Conservation (phyloP, 345 rosid species). For the Geranium brycei region DNA sequence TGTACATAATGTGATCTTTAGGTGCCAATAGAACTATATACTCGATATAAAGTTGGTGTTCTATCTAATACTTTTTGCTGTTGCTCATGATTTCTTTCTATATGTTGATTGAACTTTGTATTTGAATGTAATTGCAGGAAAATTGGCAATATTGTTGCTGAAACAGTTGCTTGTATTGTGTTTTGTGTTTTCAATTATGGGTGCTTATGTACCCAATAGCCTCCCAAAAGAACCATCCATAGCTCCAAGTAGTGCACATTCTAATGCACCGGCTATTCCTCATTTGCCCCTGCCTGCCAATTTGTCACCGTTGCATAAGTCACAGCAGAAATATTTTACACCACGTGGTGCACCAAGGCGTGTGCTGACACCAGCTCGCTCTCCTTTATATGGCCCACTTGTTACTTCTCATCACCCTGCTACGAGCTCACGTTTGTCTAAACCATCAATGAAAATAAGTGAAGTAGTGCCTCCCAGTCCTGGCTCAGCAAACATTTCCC, state of each 20-base stretch:
- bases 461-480: conserved; percentile 38
- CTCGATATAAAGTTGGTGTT: neutral
- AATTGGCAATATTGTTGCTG: conserved; percentile 22
- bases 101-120: conserved; percentile 7
- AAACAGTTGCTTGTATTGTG: conserved; percentile 27
- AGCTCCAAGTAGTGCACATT: conserved; percentile 30
- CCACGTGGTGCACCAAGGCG: conserved; percentile 27
- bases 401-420: conserved; percentile 51
- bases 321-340: conserved; percentile 26
- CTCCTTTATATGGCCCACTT: conserved; percentile 51
- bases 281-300: conserved; percentile 37
- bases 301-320: conserved; percentile 28
- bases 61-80: conserved; percentile 1
- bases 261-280: conserved; percentile 29
- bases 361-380: conserved; percentile 30
- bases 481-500: conserved; percentile 55
- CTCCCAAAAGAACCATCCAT: conserved; percentile 18
- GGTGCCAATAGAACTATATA: neutral
- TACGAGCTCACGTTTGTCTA: conserved; percentile 46
- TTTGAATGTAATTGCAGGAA: conserved; percentile 27
- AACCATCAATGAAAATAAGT: conserved; percentile 46
- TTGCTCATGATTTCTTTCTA: conserved; percentile 1
- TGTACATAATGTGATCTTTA: neutral
- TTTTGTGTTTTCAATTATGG: conserved; percentile 21
- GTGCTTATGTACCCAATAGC: conserved; percentile 26